phyloP scores from a whole-genome alignment of 768 basidiomycete genomes.

The Calvatia gigantea region DNA sequence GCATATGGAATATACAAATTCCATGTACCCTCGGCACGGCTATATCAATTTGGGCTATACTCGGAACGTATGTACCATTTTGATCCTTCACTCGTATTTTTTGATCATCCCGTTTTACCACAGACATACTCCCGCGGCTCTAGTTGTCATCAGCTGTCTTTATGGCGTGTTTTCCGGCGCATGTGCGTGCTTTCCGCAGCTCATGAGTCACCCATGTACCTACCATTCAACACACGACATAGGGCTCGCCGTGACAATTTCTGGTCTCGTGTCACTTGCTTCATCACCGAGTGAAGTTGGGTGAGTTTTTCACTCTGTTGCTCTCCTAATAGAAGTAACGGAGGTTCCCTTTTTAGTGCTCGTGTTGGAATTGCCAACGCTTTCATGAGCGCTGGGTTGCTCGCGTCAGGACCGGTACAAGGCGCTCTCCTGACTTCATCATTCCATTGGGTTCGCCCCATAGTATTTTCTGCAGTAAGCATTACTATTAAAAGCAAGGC shows the following conservation, averaged over 20 bases:
- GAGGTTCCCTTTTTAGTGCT: background rate
- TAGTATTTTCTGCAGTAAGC: constrained; percentile 43
- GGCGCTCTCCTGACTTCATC: constrained; percentile 43
- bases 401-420: constrained; percentile 3
- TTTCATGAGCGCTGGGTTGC: constrained; percentile 5
- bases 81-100: background rate
- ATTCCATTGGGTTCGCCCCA: constrained; percentile 39
- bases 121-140: constrained; percentile 31
- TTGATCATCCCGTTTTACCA: background rate
- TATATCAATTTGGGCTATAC: constrained; percentile 37
- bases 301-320: constrained; percentile 19
- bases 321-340: background rate
- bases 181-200: constrained; percentile 25
- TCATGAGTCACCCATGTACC: background rate
- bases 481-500: no score
- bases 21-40: constrained; percentile 30
- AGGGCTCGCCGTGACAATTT: constrained; percentile 35
- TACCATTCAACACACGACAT: background rate
- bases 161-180: constrained; percentile 50
- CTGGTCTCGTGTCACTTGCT: constrained; percentile 27
- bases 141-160: constrained; percentile 37
- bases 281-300: constrained; percentile 31
- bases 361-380: constrained; percentile 9
- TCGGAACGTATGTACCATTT: constrained; percentile 27
- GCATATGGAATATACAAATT: constrained; percentile 35